Evolutionary conservation across 108 stramenopile species (phyloP), one percentile per base, ranked within the genome.

Genomic region (Epithemia pelagica): DNA sequence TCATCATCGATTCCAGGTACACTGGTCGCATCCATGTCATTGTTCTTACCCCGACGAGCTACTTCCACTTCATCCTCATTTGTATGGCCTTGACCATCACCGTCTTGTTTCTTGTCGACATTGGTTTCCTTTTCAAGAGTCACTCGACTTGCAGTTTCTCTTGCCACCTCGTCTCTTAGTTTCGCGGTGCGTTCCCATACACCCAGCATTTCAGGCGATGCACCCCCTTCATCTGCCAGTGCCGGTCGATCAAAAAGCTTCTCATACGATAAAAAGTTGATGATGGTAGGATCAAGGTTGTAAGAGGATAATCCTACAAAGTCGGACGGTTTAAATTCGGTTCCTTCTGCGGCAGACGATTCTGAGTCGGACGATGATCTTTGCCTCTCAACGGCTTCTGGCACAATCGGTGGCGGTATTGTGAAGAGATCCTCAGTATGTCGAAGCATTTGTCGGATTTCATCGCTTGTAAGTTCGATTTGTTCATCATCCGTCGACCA

Each of bases 401-500:
- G 37, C 10, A 5, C 37, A 46, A 46, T 46, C 10, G 37, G 37
- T 10, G 37, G 37, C 15, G 23, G 54, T 55, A 1, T 65, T 55
- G 18, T 21, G 54, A 82, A 74, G 61, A 90, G 88, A 60, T 90
- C 90, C n/a, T 68, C 69, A 15, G 90, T 88, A 68, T 91, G 82
- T 1, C 55, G 32, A 22, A 94, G 71, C 90, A 91, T 91, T 23
- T 73, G 63, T 56, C 82, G 82, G 67, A 94, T 91, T 57, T 91
- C 82, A 10, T 83, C 87, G 63, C 75, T 82, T 52, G 79, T 55
- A 2, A 94, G 71, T 66, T 95, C 88, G 2, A 89, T 95, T n/a
- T n/a, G n/a, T 31, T 75, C 66, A 71, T 90, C 81, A 70, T 95
- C 90, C 72, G 91, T 90, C 68, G 91, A 84, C 26, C 87, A 70